Conservation (phyloP, 306 rosid genomes). For the Rosa rugosa region DNA sequence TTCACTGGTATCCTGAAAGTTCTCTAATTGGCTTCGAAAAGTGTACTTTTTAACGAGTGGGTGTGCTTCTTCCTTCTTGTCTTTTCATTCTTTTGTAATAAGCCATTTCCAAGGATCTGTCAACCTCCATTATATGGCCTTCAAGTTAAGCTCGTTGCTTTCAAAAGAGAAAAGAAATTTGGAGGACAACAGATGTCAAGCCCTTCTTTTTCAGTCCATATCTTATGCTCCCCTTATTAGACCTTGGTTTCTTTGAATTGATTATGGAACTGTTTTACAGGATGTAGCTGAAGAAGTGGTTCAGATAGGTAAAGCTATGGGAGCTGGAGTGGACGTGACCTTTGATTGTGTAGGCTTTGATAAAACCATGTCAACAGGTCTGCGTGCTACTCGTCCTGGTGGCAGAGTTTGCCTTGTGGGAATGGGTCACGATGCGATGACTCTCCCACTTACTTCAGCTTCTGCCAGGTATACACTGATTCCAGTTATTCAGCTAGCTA, state of each 20-base stretch:
- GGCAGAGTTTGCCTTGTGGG: constrained; percentile 92
- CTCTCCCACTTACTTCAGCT: constrained; percentile 78
- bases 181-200: not conserved
- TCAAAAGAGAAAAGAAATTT: not conserved
- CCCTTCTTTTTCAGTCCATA: not conserved
- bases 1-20: not conserved
- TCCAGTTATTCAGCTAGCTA: not conserved
- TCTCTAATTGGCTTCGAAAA: not conserved
- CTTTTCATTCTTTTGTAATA: not conserved
- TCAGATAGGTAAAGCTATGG: constrained; percentile 60
- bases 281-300: constrained; percentile 63
- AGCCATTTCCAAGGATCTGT: not conserved
- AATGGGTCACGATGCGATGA: constrained; percentile 80
- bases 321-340: constrained; percentile 52
- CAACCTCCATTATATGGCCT: not conserved
- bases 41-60: not conserved
- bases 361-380: constrained; percentile 86
- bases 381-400: constrained; percentile 70
- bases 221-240: not conserved
- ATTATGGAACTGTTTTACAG: constrained; percentile 31
- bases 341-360: constrained; percentile 87
- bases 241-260: not conserved
- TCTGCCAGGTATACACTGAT: constrained; percentile 59
- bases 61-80: not conserved
- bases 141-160: not conserved